phyloP scores from a whole-genome alignment of 2,329 filamentous ascomycete genomes.

The Ceratocystis papillata region DNA sequence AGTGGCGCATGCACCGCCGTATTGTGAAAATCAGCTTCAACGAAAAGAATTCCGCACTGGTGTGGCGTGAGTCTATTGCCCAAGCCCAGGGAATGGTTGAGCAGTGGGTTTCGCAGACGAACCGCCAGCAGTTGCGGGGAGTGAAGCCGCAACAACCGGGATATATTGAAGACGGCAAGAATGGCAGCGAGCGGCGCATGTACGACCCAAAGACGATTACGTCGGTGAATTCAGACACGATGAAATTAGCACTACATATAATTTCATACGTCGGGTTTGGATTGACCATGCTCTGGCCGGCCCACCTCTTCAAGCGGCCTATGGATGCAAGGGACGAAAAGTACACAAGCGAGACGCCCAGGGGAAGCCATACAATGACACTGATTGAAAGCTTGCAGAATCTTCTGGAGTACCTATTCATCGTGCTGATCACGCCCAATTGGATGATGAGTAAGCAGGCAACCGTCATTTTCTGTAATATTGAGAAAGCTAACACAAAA shows the following conservation, averaged over 20 bases:
- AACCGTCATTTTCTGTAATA: too few relatives aligned
- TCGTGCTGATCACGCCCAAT: conserved; percentile 49
- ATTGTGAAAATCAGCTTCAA: conserved; percentile 62
- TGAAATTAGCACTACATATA: conserved; percentile 48
- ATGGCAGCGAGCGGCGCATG: conserved; percentile 18
- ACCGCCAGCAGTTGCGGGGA: conserved; percentile 10
- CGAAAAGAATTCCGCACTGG: conserved; percentile 60
- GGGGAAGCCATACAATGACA: conserved; percentile 49
- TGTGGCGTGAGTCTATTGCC: conserved; percentile 50
- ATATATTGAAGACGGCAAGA: conserved; percentile 25
- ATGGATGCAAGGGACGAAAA: conserved; percentile 39
- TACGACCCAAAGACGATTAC: conserved; percentile 35
- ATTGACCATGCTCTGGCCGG: conserved; percentile 49
- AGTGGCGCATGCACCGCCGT: conserved; percentile 65
- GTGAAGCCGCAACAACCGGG: conserved; percentile 9
- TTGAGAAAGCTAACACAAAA: not conserved
- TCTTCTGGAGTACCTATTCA: conserved; percentile 52
- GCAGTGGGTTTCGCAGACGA: conserved; percentile 41
- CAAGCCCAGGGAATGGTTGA: conserved; percentile 54
- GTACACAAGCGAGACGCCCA: conserved; percentile 38
- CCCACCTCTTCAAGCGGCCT: conserved; percentile 41
- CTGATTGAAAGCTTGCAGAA: conserved; percentile 53
- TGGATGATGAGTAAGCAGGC: conserved; percentile 42
- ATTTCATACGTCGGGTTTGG: conserved; percentile 63
- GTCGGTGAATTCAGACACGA: conserved; percentile 53